These are phyloP conservation scores for Cucurbita maxima DNA, from an alignment of 306 rosid genomes.

Conservation along the genomic window DNA sequence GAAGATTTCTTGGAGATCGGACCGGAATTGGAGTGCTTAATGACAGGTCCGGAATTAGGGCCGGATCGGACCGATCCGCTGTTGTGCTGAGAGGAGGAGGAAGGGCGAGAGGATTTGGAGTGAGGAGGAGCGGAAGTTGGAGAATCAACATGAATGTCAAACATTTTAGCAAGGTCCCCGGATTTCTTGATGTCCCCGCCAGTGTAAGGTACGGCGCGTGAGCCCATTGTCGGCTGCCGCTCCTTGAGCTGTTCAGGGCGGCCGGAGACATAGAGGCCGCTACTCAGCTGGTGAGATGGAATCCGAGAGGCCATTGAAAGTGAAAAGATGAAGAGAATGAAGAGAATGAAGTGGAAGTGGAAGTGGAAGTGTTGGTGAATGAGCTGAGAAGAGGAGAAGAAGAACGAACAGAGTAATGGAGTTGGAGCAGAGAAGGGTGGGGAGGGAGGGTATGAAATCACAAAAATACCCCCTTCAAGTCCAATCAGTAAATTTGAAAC, in stretches of 20 bases:
- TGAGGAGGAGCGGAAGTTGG: constrained; percentile 14
- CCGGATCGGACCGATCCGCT: constrained; percentile 78
- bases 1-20: constrained; percentile 38
- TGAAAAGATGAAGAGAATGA: not conserved
- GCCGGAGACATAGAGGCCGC: constrained; percentile 87
- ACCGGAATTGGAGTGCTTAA: constrained; percentile 41
- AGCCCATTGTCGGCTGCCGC: constrained; percentile 65
- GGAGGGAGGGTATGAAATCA: constrained; percentile 11
- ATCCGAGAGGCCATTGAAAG: constrained; percentile 56
- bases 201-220: constrained; percentile 80
- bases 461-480: constrained; percentile 11
- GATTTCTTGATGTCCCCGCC: constrained; percentile 95
- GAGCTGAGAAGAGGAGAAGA: not conserved
- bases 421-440: constrained; percentile 6
- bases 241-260: constrained; percentile 73
- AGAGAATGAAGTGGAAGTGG: constrained; percentile 5
- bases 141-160: constrained; percentile 44
- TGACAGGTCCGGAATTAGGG: constrained; percentile 47
- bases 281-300: constrained; percentile 83
- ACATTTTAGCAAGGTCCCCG: constrained; percentile 85
- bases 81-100: constrained; percentile 59
- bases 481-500: not conserved
- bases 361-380: constrained; percentile 2
- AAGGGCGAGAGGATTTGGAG: constrained; percentile 32
- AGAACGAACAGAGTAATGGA: constrained; percentile 9